Conservation (phyloP, 208 protist genomes). For the Leishmania martiniquensis region DNA sequence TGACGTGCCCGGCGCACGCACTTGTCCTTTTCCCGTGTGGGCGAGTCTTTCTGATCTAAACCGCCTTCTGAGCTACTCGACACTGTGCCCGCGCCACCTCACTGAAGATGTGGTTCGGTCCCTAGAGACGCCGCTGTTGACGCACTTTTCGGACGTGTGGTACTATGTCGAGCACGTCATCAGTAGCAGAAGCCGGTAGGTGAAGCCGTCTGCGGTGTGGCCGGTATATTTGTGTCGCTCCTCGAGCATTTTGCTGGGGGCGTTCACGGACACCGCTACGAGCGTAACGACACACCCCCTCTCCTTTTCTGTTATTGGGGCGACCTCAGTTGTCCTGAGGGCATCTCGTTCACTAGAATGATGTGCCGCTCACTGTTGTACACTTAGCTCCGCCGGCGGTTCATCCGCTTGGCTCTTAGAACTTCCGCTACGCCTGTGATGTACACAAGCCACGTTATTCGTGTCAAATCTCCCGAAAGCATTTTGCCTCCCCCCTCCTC, state of each 20-base stretch:
- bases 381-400: not conserved
- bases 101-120: constrained; percentile 4
- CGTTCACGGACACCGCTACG: not conserved
- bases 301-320: not conserved
- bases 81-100: constrained; percentile 19
- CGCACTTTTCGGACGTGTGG: constrained; percentile 22
- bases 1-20: not conserved
- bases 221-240: not conserved
- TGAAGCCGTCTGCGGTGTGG: not conserved
- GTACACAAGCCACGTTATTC: not conserved
- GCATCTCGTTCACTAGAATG: not conserved
- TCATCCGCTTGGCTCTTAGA: not conserved
- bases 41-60: not conserved
- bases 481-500: not conserved
- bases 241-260: not conserved
- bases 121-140: constrained; percentile 6
- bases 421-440: not conserved
- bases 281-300: not conserved
- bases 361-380: not conserved
- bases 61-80: constrained; percentile 6
- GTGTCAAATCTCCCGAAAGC: not conserved
- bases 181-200: not conserved
- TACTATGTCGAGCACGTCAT: not conserved
- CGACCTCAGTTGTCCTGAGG: not conserved
- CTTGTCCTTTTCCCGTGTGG: constrained; percentile 2